These are phyloP conservation scores for Stipa capillata DNA, from an alignment of 176 grass and related monocot genomes.

Conservation along the genomic window DNA sequence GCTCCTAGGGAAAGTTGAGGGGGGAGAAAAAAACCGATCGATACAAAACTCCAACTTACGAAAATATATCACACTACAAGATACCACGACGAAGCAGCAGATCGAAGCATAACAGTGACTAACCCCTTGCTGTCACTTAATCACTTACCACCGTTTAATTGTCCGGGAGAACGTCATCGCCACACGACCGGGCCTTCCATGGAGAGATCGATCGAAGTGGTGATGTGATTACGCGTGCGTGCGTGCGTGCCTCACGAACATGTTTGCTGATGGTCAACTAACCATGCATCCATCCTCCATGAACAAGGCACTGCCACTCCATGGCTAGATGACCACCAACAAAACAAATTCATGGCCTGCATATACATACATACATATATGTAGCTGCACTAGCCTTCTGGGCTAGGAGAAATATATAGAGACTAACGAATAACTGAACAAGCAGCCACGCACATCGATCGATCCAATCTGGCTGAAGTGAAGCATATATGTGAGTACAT, in stretches of 20 bases:
- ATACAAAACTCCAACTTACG: no score
- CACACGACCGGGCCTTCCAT: background rate
- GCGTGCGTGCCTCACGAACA: slow-evolving; percentile 37
- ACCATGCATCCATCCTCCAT: slow-evolving; percentile 25
- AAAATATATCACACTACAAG: no score
- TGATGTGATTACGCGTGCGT: no score
- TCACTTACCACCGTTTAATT: background rate
- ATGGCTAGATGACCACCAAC: slow-evolving; percentile 28
- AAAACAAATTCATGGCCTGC: slow-evolving; percentile 24
- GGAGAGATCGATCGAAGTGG: background rate
- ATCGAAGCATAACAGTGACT: background rate
- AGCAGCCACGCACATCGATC: background rate
- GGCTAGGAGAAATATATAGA: background rate
- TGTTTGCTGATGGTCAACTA: no score
- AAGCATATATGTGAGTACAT: background rate
- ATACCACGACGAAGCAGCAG: background rate
- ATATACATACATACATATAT: no score
- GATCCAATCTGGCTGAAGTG: background rate
- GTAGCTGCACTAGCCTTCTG: background rate
- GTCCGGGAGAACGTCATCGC: background rate
- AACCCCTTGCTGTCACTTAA: background rate
- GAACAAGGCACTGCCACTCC: background rate
- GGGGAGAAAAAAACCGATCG: background rate
- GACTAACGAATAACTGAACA: background rate
- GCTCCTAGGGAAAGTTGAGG: background rate